phyloP scores from a whole-genome alignment of 768 basidiomycete species.

The Asterophora parasitica region DNA sequence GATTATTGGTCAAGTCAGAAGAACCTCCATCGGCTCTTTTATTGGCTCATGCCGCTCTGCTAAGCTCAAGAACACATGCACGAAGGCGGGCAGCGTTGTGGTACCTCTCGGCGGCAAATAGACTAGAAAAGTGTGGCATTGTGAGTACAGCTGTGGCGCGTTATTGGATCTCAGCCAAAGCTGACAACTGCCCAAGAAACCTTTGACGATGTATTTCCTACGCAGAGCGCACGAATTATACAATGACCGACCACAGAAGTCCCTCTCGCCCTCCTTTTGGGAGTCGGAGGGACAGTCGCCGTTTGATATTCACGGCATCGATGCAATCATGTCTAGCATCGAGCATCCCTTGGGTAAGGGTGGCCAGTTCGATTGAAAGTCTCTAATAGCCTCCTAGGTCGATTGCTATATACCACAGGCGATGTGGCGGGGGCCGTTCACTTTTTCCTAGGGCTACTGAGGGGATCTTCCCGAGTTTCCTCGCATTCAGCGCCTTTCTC shows the following conservation, averaged over 20 bases:
- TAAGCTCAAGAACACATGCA: constrained; percentile 55
- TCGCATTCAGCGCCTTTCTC: constrained; percentile 5
- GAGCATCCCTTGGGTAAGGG: constrained; percentile 72
- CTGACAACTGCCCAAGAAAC: constrained; percentile 51
- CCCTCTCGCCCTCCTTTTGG: constrained; percentile 78
- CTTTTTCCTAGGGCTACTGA: constrained; percentile 72
- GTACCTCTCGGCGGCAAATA: constrained; percentile 73
- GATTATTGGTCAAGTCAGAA: constrained; percentile 54
- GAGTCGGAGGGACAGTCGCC: constrained; percentile 55
- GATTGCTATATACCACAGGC: constrained; percentile 88
- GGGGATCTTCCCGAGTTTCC: constrained; percentile 25
- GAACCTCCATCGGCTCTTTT: constrained; percentile 78
- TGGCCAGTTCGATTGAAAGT: neutral
- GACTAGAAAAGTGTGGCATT: constrained; percentile 80
- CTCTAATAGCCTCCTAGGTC: constrained; percentile 40
- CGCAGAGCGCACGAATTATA: constrained; percentile 67
- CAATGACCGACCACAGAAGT: constrained; percentile 43
- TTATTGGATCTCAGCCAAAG: constrained; percentile 2
- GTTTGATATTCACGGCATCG: constrained; percentile 41
- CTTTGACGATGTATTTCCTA: constrained; percentile 78
- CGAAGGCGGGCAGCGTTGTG: constrained; percentile 68
- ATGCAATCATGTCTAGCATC: constrained; percentile 64
- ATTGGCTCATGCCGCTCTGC: constrained; percentile 71
- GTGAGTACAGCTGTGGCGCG: constrained; percentile 40
- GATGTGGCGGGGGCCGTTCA: constrained; percentile 71